These are phyloP conservation scores for Penicillium crystallinum DNA, from an alignment of 495 filamentous ascomycete genomes.

Conservation along the genomic window DNA sequence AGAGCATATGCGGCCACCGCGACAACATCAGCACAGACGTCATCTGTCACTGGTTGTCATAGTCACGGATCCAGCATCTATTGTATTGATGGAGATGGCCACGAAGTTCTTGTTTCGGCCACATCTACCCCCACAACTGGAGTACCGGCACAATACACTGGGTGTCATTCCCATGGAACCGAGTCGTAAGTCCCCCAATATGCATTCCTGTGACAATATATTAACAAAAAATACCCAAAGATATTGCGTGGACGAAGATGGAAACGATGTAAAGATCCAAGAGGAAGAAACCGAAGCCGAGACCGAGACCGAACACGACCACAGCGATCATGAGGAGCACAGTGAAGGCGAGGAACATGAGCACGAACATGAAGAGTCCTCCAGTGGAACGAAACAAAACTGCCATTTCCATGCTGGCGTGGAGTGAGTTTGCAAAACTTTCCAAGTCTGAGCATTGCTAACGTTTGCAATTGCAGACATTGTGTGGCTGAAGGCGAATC, in stretches of 20 bases:
- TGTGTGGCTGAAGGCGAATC: slow-evolving; percentile 41
- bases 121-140: slow-evolving; percentile 37
- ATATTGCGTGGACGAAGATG: slow-evolving; percentile 44
- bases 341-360: background rate
- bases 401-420: slow-evolving; percentile 67
- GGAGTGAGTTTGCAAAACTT: slow-evolving; percentile 39
- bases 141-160: slow-evolving; percentile 44
- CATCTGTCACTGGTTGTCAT: slow-evolving; percentile 40
- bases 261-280: slow-evolving; percentile 41
- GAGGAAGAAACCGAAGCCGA: slow-evolving; percentile 20
- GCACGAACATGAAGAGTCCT: slow-evolving; percentile 11
- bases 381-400: slow-evolving; percentile 17
- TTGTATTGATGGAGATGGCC: slow-evolving; percentile 35
- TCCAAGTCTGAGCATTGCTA: background rate
- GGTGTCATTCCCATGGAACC: slow-evolving; percentile 45
- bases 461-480: slow-evolving; percentile 29
- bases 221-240: slow-evolving; percentile 17
- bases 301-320: background rate
- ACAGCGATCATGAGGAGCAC: background rate
- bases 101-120: slow-evolving; percentile 39
- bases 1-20: slow-evolving; percentile 15
- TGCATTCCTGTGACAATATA: background rate
- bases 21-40: slow-evolving; percentile 16
- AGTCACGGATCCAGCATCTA: slow-evolving; percentile 33
- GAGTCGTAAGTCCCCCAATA: slow-evolving; percentile 34